Evolutionary conservation across 805 yeast species (phyloP).

Genomic region (Candida nanaspora): DNA sequence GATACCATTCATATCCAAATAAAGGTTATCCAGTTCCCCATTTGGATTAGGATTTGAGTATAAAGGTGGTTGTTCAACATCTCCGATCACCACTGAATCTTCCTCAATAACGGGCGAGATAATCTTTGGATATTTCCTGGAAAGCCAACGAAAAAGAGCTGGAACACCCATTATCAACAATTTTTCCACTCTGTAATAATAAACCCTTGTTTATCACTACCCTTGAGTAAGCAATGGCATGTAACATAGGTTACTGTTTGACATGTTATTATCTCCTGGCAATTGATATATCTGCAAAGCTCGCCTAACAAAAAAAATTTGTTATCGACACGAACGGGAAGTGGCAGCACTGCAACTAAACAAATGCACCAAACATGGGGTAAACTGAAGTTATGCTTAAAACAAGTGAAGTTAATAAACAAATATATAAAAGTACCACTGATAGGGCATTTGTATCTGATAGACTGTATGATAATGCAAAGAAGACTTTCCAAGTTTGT

Average conservation of each 20-base stretch:
- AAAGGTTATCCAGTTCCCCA: constrained; percentile 91
- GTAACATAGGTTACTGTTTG: too few relatives aligned
- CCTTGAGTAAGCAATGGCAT: too few relatives aligned
- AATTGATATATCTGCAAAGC: too few relatives aligned
- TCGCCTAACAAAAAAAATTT: too few relatives aligned
- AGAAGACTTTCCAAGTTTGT: too few relatives aligned
- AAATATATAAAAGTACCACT: too few relatives aligned
- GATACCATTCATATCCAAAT: constrained; percentile 97
- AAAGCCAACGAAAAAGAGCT: constrained; percentile 94
- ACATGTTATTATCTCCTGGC: too few relatives aligned
- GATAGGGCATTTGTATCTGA: too few relatives aligned
- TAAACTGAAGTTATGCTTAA: too few relatives aligned
- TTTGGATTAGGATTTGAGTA: constrained; percentile 81
- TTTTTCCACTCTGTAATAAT: background rate
- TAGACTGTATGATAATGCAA: too few relatives aligned
- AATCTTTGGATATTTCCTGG: constrained; percentile 88
- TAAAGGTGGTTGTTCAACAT: constrained; percentile 54
- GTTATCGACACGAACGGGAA: background rate
- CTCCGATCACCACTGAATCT: constrained; percentile 49
- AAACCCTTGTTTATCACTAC: too few relatives aligned
- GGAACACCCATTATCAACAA: constrained; percentile 77
- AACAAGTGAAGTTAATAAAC: too few relatives aligned
- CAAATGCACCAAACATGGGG: background rate
- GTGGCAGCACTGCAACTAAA: background rate
- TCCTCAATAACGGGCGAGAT: constrained; percentile 86